Percentiles rank a stretch among this genome's conserved stretches.
These are phyloP conservation scores for Aurinia saxatilis DNA, from an alignment of 345 rosid species.

Conservation along the genomic window DNA sequence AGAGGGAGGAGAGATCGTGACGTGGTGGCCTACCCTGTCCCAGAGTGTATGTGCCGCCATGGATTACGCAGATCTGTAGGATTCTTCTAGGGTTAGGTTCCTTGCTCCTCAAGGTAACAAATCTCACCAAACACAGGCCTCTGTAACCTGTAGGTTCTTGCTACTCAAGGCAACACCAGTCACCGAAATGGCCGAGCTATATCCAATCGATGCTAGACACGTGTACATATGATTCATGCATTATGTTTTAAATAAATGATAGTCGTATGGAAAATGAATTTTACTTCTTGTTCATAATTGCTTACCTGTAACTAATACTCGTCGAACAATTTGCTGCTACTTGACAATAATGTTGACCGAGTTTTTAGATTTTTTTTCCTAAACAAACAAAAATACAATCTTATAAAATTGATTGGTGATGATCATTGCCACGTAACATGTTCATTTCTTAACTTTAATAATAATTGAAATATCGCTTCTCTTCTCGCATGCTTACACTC, in stretches of 20 bases:
- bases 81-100: slow-evolving; percentile 17
- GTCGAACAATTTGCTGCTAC: neutral
- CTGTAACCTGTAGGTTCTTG: neutral
- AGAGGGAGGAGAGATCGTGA: slow-evolving; percentile 45
- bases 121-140: neutral
- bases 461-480: slow-evolving; percentile 8
- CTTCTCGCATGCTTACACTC: neutral
- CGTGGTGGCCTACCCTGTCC: slow-evolving; percentile 61
- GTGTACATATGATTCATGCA: slow-evolving; percentile 14
- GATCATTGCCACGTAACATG: slow-evolving; percentile 14
- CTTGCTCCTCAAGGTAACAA: neutral
- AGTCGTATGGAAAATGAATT: neutral
- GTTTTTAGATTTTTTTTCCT: neutral
- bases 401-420: neutral
- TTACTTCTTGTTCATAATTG: neutral
- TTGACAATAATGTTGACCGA: neutral
- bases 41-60: slow-evolving; percentile 66
- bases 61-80: slow-evolving; percentile 20
- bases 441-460: no score
- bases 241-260: neutral
- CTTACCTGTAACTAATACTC: neutral
- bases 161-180: neutral
- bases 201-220: neutral
- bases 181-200: neutral
- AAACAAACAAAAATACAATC: neutral